Conservation (phyloP, 163 green algal genomes). For the Botryococcus braunii region DNA sequence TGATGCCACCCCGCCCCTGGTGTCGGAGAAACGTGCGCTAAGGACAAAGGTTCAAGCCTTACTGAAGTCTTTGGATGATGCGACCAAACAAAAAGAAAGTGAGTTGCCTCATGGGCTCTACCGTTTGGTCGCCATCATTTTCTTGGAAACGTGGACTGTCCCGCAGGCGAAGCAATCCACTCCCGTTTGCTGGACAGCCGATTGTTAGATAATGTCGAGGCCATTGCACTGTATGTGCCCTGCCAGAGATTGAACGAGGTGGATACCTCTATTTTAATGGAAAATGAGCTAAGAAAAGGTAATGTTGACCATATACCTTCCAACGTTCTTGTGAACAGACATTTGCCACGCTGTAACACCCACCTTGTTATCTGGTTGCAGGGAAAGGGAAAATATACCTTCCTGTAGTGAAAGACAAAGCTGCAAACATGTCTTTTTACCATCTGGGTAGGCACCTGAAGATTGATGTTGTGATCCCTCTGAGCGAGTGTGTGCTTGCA, state of each 20-base stretch:
- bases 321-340: no score
- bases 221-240: constrained; percentile 64
- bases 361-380: no score
- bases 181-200: constrained; percentile 25
- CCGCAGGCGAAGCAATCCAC: constrained; percentile 40
- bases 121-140: no score
- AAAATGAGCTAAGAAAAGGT: constrained; percentile 32
- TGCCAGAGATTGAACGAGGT: constrained; percentile 63
- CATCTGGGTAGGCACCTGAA: constrained; percentile 41
- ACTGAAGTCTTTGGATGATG: no score
- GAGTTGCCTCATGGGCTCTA: no score
- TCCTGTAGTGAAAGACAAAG: constrained; percentile 59
- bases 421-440: constrained; percentile 72
- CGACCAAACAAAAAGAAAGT: no score
- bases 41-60: no score
- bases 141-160: no score
- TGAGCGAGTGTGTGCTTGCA: not conserved
- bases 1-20: no score
- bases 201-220: constrained; percentile 21
- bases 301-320: not conserved
- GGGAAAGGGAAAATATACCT: no score
- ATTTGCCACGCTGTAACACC: no score
- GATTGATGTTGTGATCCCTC: not conserved
- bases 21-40: no score
- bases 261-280: constrained; percentile 54